phyloP scores from a whole-genome alignment of 495 filamentous ascomycete genomes.

The Xylaria palmicola region DNA sequence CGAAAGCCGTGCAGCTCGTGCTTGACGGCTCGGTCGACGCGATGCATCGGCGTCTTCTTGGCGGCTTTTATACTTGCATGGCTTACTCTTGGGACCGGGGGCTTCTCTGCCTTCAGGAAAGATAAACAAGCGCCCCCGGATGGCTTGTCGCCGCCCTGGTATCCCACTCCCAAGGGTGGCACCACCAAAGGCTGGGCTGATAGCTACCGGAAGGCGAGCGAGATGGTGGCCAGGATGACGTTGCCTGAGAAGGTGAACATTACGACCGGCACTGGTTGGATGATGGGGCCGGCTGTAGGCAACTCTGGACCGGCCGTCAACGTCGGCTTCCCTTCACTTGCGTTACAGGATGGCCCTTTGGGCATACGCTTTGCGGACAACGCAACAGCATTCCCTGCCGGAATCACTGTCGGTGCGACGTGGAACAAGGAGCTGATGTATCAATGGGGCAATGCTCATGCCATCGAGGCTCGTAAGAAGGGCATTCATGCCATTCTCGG shows the following conservation, averaged over 20 bases:
- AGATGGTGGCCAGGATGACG: slow-evolving; percentile 78
- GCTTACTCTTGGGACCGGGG: slow-evolving; percentile 37
- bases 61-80: slow-evolving; percentile 27
- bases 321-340: slow-evolving; percentile 79
- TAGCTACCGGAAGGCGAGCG: slow-evolving; percentile 77
- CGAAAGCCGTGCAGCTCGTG: slow-evolving; percentile 23
- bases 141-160: slow-evolving; percentile 72
- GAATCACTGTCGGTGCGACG: slow-evolving; percentile 79
- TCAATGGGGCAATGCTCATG: slow-evolving; percentile 65
- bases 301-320: slow-evolving; percentile 73
- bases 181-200: slow-evolving; percentile 68
- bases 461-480: slow-evolving; percentile 67
- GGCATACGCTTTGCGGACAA: slow-evolving; percentile 76
- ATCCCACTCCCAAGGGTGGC: slow-evolving; percentile 81
- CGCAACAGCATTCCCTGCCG: slow-evolving; percentile 79
- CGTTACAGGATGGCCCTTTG: slow-evolving; percentile 87
- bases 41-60: slow-evolving; percentile 30
- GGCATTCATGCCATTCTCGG: slow-evolving; percentile 75
- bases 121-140: slow-evolving; percentile 43
- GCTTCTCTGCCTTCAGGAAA: slow-evolving; percentile 44
- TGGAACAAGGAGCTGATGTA: slow-evolving; percentile 84
- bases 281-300: slow-evolving; percentile 86
- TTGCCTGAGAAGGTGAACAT: slow-evolving; percentile 92
- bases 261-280: slow-evolving; percentile 90
- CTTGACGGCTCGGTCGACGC: slow-evolving; percentile 26